Evolutionary conservation across 257 asterid species (phyloP).

Genomic region (Solanum dulcamara): DNA sequence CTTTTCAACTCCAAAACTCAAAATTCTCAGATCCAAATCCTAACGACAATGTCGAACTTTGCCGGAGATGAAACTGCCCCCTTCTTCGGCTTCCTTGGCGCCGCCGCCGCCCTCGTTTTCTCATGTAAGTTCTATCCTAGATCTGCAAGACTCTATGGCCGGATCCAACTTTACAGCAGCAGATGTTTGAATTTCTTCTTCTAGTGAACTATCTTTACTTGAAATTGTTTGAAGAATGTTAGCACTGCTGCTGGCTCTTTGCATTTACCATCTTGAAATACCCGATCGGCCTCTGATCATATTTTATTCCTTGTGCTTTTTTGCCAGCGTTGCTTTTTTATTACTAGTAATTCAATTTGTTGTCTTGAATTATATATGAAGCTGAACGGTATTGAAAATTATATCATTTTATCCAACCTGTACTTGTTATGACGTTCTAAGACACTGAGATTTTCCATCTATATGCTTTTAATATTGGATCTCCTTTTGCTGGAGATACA

Average conservation of each 20-base stretch:
- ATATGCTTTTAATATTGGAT: not conserved
- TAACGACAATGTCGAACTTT: conserved; percentile 22
- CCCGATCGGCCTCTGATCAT: not conserved
- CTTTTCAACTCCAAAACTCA: not conserved
- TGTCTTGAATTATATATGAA: not conserved
- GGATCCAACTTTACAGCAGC: not conserved
- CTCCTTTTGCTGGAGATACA: not conserved
- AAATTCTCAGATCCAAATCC: conserved; percentile 1
- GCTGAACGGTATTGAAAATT: not conserved
- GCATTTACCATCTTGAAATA: not conserved
- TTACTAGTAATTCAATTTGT: not conserved
- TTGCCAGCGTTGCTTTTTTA: not conserved
- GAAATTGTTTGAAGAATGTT: not conserved
- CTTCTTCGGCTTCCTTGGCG: conserved; percentile 63
- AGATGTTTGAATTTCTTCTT: not conserved
- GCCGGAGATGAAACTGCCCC: conserved; percentile 76
- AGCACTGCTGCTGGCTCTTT: not conserved
- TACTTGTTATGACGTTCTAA: not conserved
- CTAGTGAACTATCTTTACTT: not conserved
- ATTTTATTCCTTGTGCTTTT: not conserved
- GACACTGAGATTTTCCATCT: not conserved
- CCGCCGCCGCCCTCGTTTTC: conserved; percentile 64
- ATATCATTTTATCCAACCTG: not conserved
- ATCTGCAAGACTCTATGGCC: not conserved
- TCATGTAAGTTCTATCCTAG: conserved; percentile 25